phyloP scores from a whole-genome alignment of 1,284 basidiomycete species.

The Mycosarcoma mackinlayi region DNA sequence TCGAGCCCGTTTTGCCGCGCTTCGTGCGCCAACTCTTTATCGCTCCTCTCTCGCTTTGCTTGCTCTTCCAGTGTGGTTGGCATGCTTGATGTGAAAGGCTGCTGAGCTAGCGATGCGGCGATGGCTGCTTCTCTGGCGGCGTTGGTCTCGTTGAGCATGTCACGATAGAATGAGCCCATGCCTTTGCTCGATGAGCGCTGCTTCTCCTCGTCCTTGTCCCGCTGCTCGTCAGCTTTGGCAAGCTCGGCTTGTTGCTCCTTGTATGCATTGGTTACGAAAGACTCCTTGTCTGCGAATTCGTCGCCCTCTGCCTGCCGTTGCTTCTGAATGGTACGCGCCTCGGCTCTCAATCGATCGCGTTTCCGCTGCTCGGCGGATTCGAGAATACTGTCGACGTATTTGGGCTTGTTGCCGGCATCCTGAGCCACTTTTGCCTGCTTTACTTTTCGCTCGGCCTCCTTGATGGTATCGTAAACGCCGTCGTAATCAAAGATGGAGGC shows the following conservation, averaged over 20 bases:
- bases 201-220: conserved; percentile 84
- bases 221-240: conserved; percentile 76
- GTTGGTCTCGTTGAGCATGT: conserved; percentile 59
- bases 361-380: conserved; percentile 85
- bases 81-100: conserved; percentile 1
- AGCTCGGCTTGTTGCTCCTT: conserved; percentile 96
- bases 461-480: conserved; percentile 95
- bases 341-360: conserved; percentile 88
- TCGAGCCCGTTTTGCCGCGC: conserved; percentile 79
- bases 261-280: conserved; percentile 96
- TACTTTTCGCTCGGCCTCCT: conserved; percentile 79
- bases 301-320: conserved; percentile 94
- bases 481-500: conserved; percentile 93
- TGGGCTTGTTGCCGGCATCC: conserved; percentile 77
- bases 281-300: conserved; percentile 91
- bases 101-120: conserved; percentile 24
- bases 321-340: conserved; percentile 96
- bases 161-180: conserved; percentile 70
- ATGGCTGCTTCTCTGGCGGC: conserved; percentile 61
- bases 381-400: conserved; percentile 88
- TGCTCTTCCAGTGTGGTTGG: not conserved
- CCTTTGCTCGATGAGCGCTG: conserved; percentile 84
- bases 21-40: conserved; percentile 76
- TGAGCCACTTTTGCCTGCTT: conserved; percentile 74
- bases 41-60: conserved; percentile 66